Evolutionary conservation across 2,329 filamentous ascomycete species (phyloP), one percentile per base, ranked within the genome.

Genomic region (Nemania abortiva): DNA sequence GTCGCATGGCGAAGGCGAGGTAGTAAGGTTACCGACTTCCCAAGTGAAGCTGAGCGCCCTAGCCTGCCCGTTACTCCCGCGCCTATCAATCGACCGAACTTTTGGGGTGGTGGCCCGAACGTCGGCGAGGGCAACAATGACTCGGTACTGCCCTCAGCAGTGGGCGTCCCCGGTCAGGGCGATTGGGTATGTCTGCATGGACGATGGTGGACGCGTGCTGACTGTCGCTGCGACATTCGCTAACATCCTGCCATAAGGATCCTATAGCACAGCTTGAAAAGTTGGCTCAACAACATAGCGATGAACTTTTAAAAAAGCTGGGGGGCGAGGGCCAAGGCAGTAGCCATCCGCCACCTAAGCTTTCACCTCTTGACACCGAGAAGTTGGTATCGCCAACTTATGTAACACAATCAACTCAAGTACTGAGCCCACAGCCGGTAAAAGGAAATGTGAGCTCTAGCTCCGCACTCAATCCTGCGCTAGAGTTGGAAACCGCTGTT

Each of bases 11-110:
- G 65, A 72, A 77, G 78, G 72, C 79, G 78, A 54, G 82, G 88
- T 77, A 86, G 92, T 69, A 92, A 88, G 77, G 82, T 97, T 70
- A 97, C 94, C 69, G 93, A 97, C 82, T 98, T 97, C 79, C 95
- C 95, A 4, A 92, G 88, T 73, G 92, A 92, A 76, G 81, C 88
- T 68, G 95, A 98, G 78, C 88, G 94, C 56, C 94, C 94, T 58
- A 97, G 93, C 79, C 85, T 98, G 67, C 94, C 95, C 5, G 95
- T 97, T 42, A 98, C 95, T 10, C 95, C 95, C 1, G 94, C 94
- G 15, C 94, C 94, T 18, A 87, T 95, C 74, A 87, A 88, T 71
- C 86, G 91, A 74, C 84, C 87, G 39, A 90, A 83, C 59, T 92
- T 91, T 79, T 93, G 90, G 91, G 89, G 87, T 60, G 79, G 80